Percentiles rank a stretch among this genome's conserved stretches.
Evolutionary conservation across 2,329 filamentous ascomycete genomes (phyloP).

Genomic region (Aspergillus fischeri): DNA sequence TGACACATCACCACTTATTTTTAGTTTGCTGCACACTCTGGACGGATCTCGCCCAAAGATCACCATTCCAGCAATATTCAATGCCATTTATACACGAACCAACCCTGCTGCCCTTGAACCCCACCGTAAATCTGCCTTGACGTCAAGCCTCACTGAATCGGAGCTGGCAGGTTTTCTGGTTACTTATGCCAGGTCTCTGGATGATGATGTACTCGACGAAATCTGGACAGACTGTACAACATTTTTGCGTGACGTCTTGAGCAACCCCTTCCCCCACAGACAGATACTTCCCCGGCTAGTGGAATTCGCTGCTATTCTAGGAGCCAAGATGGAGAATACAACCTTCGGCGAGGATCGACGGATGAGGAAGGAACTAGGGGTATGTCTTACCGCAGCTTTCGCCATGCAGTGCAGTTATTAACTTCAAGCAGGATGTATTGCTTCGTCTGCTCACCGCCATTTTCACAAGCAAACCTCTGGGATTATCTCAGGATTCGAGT

Average conservation of each 20-base stretch:
- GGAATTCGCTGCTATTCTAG: constrained; percentile 83
- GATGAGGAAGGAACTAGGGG: constrained; percentile 85
- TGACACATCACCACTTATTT: constrained; percentile 60
- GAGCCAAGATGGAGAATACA: constrained; percentile 95
- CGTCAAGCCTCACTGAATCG: constrained; percentile 74
- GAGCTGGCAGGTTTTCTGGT: constrained; percentile 87
- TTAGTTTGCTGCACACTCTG: constrained; percentile 83
- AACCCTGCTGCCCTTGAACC: constrained; percentile 77
- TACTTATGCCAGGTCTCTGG: constrained; percentile 81
- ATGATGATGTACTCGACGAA: constrained; percentile 97
- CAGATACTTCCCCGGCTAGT: constrained; percentile 82
- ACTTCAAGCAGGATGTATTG: constrained; percentile 69
- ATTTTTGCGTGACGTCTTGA: constrained; percentile 83
- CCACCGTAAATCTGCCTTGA: constrained; percentile 78
- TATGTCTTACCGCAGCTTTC: constrained; percentile 45
- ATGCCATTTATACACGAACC: constrained; percentile 90
- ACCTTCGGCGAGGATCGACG: constrained; percentile 92
- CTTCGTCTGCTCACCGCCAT: constrained; percentile 84
- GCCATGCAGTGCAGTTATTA: constrained; percentile 11
- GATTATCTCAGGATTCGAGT: constrained; percentile 58
- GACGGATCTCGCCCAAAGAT: constrained; percentile 88
- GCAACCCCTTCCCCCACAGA: constrained; percentile 90
- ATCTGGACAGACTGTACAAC: constrained; percentile 94
- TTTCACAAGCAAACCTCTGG: constrained; percentile 81
- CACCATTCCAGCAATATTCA: constrained; percentile 89